Percentiles rank a stretch among this genome's conserved stretches.
These are phyloP conservation scores for Cutaneotrichosporon sp. DNA, from an alignment of 1,284 basidiomycete species.

Conservation along the genomic window DNA sequence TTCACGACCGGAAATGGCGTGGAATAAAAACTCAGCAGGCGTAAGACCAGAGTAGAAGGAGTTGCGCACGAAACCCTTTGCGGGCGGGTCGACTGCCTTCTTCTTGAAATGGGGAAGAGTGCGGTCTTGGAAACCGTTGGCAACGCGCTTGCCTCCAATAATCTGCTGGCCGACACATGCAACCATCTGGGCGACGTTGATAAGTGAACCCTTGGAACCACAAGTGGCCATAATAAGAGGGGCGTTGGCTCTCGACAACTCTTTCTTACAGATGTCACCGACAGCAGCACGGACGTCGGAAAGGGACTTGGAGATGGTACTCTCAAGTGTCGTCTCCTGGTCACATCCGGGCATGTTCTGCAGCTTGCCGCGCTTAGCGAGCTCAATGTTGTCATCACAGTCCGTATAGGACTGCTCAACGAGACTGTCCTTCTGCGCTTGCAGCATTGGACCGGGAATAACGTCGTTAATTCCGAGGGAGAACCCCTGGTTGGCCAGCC, in stretches of 20 bases:
- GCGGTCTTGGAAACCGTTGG: slow-evolving; percentile 98
- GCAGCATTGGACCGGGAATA: slow-evolving; percentile 83
- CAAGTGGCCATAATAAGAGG: slow-evolving; percentile 99
- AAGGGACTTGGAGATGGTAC: slow-evolving; percentile 85
- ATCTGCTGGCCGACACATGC: slow-evolving; percentile 99
- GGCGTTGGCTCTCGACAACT: slow-evolving; percentile 92
- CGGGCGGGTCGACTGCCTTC: slow-evolving; percentile 93
- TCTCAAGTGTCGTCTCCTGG: slow-evolving; percentile 95
- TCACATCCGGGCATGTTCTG: slow-evolving; percentile 96
- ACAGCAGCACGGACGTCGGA: slow-evolving; percentile 94
- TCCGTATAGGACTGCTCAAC: slow-evolving; percentile 86
- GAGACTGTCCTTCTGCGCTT: slow-evolving; percentile 73
- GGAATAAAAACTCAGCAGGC: slow-evolving; percentile 96
- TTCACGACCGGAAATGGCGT: slow-evolving; percentile 97
- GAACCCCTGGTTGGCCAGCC: slow-evolving; percentile 94
- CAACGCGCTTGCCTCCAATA: slow-evolving; percentile 95
- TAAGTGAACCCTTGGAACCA: slow-evolving; percentile 99
- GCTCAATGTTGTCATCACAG: slow-evolving; percentile 79
- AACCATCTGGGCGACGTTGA: slow-evolving; percentile 99
- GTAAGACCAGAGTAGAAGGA: slow-evolving; percentile 93
- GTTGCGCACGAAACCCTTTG: slow-evolving; percentile 97
- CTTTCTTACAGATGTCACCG: slow-evolving; percentile 96
- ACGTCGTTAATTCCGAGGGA: slow-evolving; percentile 99
- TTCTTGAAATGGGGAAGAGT: slow-evolving; percentile 98
- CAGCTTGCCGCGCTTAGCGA: slow-evolving; percentile 86